phyloP scores from a whole-genome alignment of 208 protist genomes.

The Acanthamoeba rhysodes region DNA sequence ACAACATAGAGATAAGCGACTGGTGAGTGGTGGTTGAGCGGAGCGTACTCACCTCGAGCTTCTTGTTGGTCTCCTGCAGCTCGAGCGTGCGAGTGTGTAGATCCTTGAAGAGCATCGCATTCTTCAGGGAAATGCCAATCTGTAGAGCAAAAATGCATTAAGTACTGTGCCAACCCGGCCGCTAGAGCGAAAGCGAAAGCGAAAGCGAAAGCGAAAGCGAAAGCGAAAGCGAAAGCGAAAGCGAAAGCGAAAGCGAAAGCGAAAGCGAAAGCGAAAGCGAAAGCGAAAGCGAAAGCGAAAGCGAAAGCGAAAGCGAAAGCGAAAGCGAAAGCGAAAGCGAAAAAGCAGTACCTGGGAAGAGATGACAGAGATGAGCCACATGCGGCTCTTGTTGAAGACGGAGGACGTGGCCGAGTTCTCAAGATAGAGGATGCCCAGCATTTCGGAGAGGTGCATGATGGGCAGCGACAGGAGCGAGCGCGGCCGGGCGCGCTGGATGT shows the following conservation, averaged over 20 bases:
- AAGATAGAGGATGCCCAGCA: background rate
- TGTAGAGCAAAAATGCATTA: background rate
- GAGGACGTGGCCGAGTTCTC: background rate
- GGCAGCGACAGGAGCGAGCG: background rate
- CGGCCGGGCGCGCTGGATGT: background rate
- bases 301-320: too few species aligned
- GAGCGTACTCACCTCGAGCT: too few species aligned
- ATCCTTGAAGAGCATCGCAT: conserved; percentile 51
- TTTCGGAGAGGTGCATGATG: conserved; percentile 10
- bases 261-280: too few species aligned
- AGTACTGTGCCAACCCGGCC: too few species aligned
- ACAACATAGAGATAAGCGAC: too few species aligned
- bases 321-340: too few species aligned
- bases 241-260: too few species aligned
- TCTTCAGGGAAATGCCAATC: conserved; percentile 58
- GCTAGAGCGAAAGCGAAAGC: too few species aligned
- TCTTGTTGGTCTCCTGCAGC: background rate
- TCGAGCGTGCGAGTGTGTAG: background rate
- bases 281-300: too few species aligned
- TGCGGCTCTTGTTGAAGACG: background rate
- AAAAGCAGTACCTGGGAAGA: background rate
- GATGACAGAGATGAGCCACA: conserved; percentile 8
- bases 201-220: too few species aligned
- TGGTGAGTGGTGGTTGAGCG: too few species aligned
- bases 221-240: too few species aligned